Evolutionary conservation across 495 filamentous ascomycete genomes (phyloP).

Genomic region (Penicillium robsamsonii): DNA sequence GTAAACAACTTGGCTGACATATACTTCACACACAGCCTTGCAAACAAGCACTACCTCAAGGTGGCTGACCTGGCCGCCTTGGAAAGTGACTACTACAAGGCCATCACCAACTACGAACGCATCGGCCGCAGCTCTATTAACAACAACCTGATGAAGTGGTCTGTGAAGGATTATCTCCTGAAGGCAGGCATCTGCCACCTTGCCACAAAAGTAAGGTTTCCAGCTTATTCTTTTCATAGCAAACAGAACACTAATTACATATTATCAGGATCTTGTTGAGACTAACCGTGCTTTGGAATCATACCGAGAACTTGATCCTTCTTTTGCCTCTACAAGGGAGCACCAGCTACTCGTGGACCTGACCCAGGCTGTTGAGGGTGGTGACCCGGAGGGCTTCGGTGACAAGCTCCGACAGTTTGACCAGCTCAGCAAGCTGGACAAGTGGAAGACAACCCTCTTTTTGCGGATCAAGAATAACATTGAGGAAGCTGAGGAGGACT

Average conservation of each 20-base stretch:
- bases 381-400: constrained; percentile 75
- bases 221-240: not conserved
- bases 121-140: constrained; percentile 68
- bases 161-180: constrained; percentile 88
- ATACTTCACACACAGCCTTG: constrained; percentile 51
- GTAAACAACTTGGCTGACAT: constrained; percentile 6
- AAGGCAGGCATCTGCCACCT: constrained; percentile 86
- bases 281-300: constrained; percentile 72
- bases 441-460: constrained; percentile 91
- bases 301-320: constrained; percentile 78
- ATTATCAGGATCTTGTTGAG: constrained; percentile 62
- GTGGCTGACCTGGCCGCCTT: constrained; percentile 82
- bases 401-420: constrained; percentile 86
- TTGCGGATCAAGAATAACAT: constrained; percentile 79
- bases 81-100: constrained; percentile 74
- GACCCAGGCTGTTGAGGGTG: constrained; percentile 63
- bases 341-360: constrained; percentile 76
- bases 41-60: constrained; percentile 88
- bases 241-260: not conserved
- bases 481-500: constrained; percentile 72
- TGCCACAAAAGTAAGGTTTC: constrained; percentile 55
- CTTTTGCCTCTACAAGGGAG: constrained; percentile 72
- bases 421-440: constrained; percentile 86
- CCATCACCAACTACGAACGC: constrained; percentile 76
- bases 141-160: constrained; percentile 86